Evolutionary conservation across 768 basidiomycete genomes (phyloP), one percentile per base, ranked within the genome.

Genomic region (Fomitopsis pulvina): DNA sequence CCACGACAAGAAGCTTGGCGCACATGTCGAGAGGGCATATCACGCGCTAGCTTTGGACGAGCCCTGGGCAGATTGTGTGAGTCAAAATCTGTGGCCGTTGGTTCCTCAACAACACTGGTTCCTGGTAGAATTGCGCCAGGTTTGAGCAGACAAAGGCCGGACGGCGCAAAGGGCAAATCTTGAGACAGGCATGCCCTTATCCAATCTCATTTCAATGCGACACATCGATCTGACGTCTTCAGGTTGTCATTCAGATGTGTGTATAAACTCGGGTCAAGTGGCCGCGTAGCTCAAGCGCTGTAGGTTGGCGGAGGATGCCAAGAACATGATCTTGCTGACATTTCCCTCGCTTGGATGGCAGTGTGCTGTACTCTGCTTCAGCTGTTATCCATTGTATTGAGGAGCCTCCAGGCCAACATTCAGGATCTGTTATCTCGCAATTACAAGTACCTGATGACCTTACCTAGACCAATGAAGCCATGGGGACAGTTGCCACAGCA

Each of bases 21-120:
- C 74, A 24, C 85, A 88, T 60, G 66, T 88, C 24, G 72, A 83
- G 54, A 63, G 71, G 25, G 83, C 83, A 1, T 87, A 79, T 57
- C 86, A 88, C 47, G 81, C 85, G 1, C 63, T 88, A 37, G 86
- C 85, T n/a, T 64, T 87, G 21, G 75, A 87, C 52, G 86, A 88
- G 64, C 72, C 70, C 27, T 71, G 86, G 43, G 70, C 66, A 11
- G 85, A 87, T 60, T 88, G 87, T 59, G 86, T 85, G 64, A 54
- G 82, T 52, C 18, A 21, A 45, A 24, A 18, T 18, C 44, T 45
- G 45, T 10, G 24, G 27, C 4, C 41, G 45, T 6, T 12, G 4
- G 4, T 12, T 37, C 18, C 27, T 44, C 21, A 18, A n/a, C 43
- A 43, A 48, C 12, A 32, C 4, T 24, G 49, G 41, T 43, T 24